Evolutionary conservation across 75 land plant genomes (phyloP).

Genomic region (Pinus albicaulis): DNA sequence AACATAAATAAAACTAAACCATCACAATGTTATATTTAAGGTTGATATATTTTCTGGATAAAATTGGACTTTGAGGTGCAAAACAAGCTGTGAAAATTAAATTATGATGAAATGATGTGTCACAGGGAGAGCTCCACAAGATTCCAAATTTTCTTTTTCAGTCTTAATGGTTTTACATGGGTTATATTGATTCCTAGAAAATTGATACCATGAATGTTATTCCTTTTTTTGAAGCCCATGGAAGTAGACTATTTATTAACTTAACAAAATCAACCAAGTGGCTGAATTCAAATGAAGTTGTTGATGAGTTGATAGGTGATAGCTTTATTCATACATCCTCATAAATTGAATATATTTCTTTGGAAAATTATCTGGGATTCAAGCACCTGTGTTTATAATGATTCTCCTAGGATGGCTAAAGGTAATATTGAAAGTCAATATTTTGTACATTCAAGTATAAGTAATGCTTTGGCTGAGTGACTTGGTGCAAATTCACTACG

Average conservation of each 20-base stretch:
- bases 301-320: constrained; percentile 65
- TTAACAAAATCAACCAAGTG: constrained; percentile 42
- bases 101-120: too few relatives aligned
- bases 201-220: constrained; percentile 59
- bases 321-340: constrained; percentile 71
- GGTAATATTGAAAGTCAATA: constrained; percentile 30
- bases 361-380: constrained; percentile 44
- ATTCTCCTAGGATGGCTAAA: constrained; percentile 93
- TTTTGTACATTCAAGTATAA: constrained; percentile 71
- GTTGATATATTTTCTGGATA: too few relatives aligned
- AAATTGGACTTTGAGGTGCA: too few relatives aligned
- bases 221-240: constrained; percentile 80
- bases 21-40: too few relatives aligned
- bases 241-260: constrained; percentile 41
- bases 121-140: constrained; percentile 68
- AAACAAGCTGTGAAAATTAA: too few relatives aligned
- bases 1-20: too few relatives aligned
- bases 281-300: constrained; percentile 63
- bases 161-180: constrained; percentile 74
- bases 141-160: constrained; percentile 82
- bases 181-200: constrained; percentile 37
- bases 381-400: constrained; percentile 70
- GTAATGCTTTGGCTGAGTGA: constrained; percentile 69
- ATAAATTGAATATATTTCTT: constrained; percentile 65
- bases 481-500: constrained; percentile 87